Base-by-base conservation (phyloP, 345 rosid species). In the Salix arbutifolia region DNA sequence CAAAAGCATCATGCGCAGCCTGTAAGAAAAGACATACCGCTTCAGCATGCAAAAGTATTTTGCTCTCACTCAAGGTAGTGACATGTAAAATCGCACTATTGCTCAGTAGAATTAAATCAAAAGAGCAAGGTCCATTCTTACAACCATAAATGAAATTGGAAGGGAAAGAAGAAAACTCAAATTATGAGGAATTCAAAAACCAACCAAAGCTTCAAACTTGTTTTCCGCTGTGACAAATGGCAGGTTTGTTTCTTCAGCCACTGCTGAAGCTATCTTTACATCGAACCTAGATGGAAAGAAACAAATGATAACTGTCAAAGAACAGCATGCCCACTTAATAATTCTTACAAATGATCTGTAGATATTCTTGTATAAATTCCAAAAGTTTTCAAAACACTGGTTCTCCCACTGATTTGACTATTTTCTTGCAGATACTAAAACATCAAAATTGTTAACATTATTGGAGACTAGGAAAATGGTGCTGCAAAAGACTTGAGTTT, bases 1-100 rank as follows among this genome's bases (percentile, higher is more conserved):
- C 99, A 85, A 88, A 91, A 72, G 99, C 94, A 88, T 95, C 99
- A 73, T 95, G 99, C 67, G 99, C 98, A 82, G 99, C 99, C 97
- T 91, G 86, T 67, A 74, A 74, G 76, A 83, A 18, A 52, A 52
- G 19, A 52, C 1, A 18, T 48, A 79, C 76, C 65, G 8, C 77
- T 61, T 76, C 78, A 46, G 48, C 30, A 58, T 33, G 58, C 18
- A 6, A 48, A 71, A 79, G 75, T 21, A 78, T 38, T 60, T 72
- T 74, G 52, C 50, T 23, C 67, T 79, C 72, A 11, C 70, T 28
- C 13, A 11, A 75, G 26, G 52, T 46, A 67, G 23, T 26, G 31
- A 19, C 46, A 40, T 38, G 71, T 46, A 67, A 6, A 71, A 56
- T 58, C 71, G 44, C 26, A 6, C 52, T 28, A 56, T 67, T 71